Percentiles rank a stretch among this genome's conserved stretches.
Evolutionary conservation across 305 asterid species (phyloP).

Genomic region (Solanum hybrid): DNA sequence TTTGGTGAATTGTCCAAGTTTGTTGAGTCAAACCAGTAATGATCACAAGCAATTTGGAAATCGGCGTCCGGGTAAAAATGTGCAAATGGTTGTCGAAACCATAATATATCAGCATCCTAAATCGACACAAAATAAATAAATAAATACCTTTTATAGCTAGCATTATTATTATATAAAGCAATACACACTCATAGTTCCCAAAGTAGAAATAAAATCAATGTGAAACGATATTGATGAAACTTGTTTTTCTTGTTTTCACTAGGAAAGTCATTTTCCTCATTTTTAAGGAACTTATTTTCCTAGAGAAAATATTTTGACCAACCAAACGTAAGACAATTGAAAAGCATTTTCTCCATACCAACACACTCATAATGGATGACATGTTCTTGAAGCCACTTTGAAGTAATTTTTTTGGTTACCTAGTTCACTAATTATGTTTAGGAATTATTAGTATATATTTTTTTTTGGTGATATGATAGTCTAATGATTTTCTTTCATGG

Average conservation of each 20-base stretch:
- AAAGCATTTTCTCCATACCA: background rate
- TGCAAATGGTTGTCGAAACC: slow-evolving; percentile 16
- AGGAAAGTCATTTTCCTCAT: background rate
- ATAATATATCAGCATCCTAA: slow-evolving; percentile 11
- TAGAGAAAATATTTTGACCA: background rate
- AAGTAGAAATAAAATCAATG: background rate
- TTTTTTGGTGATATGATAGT: background rate
- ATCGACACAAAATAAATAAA: too few species aligned
- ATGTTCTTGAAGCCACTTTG: background rate
- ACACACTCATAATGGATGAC: background rate
- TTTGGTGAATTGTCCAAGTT: slow-evolving; percentile 7
- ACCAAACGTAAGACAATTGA: background rate
- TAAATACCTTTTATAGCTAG: background rate
- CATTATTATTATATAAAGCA: background rate
- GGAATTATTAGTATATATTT: background rate
- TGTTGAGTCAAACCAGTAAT: background rate
- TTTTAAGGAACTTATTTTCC: background rate
- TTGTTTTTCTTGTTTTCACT: background rate
- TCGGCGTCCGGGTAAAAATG: slow-evolving; percentile 6
- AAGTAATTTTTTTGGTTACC: background rate
- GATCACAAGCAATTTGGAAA: slow-evolving; percentile 19
- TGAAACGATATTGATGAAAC: background rate
- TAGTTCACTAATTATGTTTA: background rate
- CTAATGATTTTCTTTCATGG: background rate
- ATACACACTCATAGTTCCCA: background rate